Base-by-base conservation (phyloP, 768 basidiomycete genomes). In the Russula ochroleuca region DNA sequence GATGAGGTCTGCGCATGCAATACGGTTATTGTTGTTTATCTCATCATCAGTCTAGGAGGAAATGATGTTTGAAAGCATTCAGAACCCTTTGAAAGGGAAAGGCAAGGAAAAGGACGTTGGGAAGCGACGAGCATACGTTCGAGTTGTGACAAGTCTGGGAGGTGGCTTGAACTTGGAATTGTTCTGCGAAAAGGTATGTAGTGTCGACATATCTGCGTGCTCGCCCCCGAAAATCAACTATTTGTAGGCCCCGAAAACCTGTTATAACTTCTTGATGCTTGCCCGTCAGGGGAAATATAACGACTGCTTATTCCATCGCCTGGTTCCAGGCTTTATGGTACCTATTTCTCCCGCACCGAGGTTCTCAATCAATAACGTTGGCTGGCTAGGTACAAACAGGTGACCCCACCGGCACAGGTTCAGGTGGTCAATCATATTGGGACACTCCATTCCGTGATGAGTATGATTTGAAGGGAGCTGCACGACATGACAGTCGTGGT, bases 211-310 rank as follows among this genome's bases (percentile, higher is more conserved):
- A 54, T 53, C 61, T 47, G 23, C 48, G n/a, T 41, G 33, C 43
- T 57, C 55, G 43, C 21, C 51, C 48, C 54, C 17, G 31, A 53
- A 33, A 63, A 43, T 43, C 48, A 55, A 31, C 49, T 28, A 25
- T 43, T 40, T 41, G 23, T 45, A 94, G 92, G 97, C 96, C 11
- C 97, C 97, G 0, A 95, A 97, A 76, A 98, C 97, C 1, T 98
- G 95, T 69, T 99, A 99, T 74, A 99, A 99, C 73, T 99, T 98
- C 75, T 76, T 99, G 33, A 92, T 92, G 87, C 83, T 99, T 9
- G 95, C 97, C 0, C 84, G 86, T 65, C 80, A 86, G 25, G 93
- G 94, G 10, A 94, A 95, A 70, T 99, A 98, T 70, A 86, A 98
- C 67, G 78, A 92, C 68, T 87, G 86, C 62, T 75, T 93, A 25